A percentile compares a stretch with the other conserved stretches of the same genome.
These are phyloP conservation scores for Carex myosuroides DNA, from an alignment of 176 grass and related monocot genomes.

Conservation along the genomic window DNA sequence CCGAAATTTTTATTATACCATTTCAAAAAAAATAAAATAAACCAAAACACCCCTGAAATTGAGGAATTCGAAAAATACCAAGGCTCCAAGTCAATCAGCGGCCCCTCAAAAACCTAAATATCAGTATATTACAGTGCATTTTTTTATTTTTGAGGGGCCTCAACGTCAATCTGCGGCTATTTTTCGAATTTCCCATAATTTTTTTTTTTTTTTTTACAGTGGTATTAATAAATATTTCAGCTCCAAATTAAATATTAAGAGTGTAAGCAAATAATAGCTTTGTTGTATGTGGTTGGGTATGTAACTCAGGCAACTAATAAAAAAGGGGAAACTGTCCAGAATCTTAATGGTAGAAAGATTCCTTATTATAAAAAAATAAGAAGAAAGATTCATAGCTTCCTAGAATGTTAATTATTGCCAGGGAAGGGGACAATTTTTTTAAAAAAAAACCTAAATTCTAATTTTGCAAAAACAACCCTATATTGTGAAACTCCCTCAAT, in stretches of 20 bases:
- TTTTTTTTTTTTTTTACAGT: too few species aligned
- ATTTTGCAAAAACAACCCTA: neutral
- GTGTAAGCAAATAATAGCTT: neutral
- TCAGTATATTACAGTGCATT: too few species aligned
- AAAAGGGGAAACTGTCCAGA: neutral
- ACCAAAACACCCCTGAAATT: too few species aligned
- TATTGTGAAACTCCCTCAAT: neutral
- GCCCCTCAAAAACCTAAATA: too few species aligned
- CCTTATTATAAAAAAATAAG: neutral
- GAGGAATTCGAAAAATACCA: too few species aligned
- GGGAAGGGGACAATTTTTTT: neutral
- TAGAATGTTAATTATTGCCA: neutral
- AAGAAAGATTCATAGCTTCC: neutral
- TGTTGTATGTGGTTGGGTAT: neutral
- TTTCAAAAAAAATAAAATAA: too few species aligned
- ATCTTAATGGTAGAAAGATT: neutral
- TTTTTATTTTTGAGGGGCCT: too few species aligned
- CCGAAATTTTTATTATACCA: too few species aligned
- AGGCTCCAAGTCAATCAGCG: too few species aligned
- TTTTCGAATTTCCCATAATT: too few species aligned
- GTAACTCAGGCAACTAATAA: neutral
- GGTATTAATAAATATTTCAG: too few species aligned
- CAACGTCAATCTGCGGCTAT: too few species aligned
- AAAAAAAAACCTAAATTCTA: neutral
- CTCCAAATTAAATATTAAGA: neutral